Evolutionary conservation across 2,329 filamentous ascomycete genomes (phyloP), one percentile per base, ranked within the genome.

Genomic region (Pseudogymnoascus verrucosus): DNA sequence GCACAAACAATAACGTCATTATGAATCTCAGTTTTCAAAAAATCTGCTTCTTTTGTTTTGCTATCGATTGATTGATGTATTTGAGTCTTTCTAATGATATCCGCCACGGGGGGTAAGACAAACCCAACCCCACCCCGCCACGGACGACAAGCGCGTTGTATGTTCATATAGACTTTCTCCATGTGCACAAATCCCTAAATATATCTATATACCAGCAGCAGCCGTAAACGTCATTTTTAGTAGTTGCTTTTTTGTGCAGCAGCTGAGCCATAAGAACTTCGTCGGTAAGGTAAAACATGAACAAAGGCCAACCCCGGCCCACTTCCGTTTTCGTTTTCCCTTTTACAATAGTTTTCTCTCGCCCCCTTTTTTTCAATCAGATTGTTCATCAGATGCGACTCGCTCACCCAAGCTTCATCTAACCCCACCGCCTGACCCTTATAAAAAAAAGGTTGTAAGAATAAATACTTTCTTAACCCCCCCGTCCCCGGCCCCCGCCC

Each of bases 121-220:
- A 11, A 11, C 14, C 47, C 21, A 23, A 19, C 19, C 19, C 42
- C 5, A 28, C 31, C 31, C 31, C 14, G n/a, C 8, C n/a, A 34
- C 5, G 28, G 51, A 57, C 28, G 12, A 34, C 31, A 34, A 34
- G 21, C 34, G 51, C n/a, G 28, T 19, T 57, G 26, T 57, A 57
- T 57, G 51, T 34, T 57, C 51, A 57, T 57, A 57, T 57, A 57
- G 51, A 57, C 8, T 11, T 12, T 31, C 51, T 34, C 51, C 51
- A 31, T 57, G 51, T 34, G 28, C 51, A 57, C 51, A 57, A 57
- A 57, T 57, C 51, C 28, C 51, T 34, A 57, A 57, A 34, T 19
- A 57, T 57, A 57, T 34, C n/a, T 57, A 57, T 57, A 57, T 57
- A 57, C 51, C 28, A 57, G 51, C 47, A 26, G 47, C 31, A 54